These are phyloP conservation scores for Saitozyma podzolica DNA, from an alignment of 768 basidiomycete genomes.

Conservation along the genomic window DNA sequence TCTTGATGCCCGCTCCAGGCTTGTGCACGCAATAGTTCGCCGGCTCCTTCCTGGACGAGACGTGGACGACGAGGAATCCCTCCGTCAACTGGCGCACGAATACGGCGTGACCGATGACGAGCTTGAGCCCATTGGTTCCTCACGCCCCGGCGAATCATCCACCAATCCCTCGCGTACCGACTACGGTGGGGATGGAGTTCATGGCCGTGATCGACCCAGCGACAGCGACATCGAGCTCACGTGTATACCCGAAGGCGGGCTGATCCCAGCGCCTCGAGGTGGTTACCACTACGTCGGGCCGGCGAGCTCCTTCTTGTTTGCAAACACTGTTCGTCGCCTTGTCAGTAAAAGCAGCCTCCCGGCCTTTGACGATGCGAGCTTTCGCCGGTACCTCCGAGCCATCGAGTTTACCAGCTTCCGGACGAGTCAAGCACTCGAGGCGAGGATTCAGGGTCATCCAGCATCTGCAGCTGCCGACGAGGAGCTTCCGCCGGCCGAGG, in stretches of 20 bases:
- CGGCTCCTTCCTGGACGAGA: constrained; percentile 8
- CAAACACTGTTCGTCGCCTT: constrained; percentile 10
- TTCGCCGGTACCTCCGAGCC: constrained; percentile 10
- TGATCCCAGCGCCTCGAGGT: constrained; percentile 15
- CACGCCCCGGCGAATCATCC: neutral
- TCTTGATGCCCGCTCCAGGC: neutral
- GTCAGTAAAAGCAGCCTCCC: constrained; percentile 5
- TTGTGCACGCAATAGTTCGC: constrained; percentile 1
- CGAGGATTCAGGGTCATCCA: constrained; percentile 16
- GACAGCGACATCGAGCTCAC: neutral
- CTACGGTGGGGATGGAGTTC: neutral
- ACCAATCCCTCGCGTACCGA: neutral
- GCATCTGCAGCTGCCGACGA: constrained; percentile 6
- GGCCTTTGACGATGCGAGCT: constrained; percentile 5
- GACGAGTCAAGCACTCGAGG: constrained; percentile 13
- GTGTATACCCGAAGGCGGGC: constrained; percentile 15
- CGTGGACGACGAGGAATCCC: neutral
- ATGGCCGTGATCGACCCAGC: neutral
- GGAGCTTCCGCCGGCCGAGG: neutral
- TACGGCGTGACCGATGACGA: neutral
- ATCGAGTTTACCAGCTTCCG: constrained; percentile 14
- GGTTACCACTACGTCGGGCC: constrained; percentile 24
- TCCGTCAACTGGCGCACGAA: no score
- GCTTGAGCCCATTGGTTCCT: neutral
- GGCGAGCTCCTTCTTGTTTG: constrained; percentile 12